Conservation (phyloP, 2,329 filamentous ascomycete species). For the Fusarium hostae region DNA sequence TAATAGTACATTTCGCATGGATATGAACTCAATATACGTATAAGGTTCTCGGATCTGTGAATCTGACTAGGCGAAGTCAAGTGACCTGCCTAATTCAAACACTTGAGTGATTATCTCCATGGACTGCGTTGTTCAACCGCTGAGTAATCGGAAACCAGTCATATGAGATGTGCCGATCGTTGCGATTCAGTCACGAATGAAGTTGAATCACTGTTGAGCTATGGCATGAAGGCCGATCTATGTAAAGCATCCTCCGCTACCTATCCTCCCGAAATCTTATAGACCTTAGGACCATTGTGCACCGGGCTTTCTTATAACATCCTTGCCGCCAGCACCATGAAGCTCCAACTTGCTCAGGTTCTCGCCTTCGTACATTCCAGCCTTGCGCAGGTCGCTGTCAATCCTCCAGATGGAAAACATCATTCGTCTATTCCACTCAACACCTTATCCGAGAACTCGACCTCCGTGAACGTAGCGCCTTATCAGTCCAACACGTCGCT, state of each 20-base stretch:
- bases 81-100: not conserved
- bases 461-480: not conserved
- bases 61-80: not conserved
- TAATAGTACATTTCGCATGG: not conserved
- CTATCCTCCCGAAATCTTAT: fast-evolving
- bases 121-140: not conserved
- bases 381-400: not conserved
- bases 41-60: not conserved
- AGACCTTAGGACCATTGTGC: not conserved
- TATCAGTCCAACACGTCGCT: not conserved
- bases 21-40: not conserved
- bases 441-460: not conserved
- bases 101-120: too few relatives aligned
- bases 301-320: too few relatives aligned
- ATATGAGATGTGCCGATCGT: fast-evolving
- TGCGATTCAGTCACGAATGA: not conserved
- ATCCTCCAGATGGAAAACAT: not conserved
- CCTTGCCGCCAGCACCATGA: not conserved
- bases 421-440: not conserved
- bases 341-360: not conserved
- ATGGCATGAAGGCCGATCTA: not conserved
- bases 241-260: not conserved
- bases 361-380: not conserved
- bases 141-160: not conserved
- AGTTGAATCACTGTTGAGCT: not conserved